These are phyloP conservation scores for Mycena polygramma DNA, from an alignment of 768 basidiomycete genomes.

Conservation along the genomic window DNA sequence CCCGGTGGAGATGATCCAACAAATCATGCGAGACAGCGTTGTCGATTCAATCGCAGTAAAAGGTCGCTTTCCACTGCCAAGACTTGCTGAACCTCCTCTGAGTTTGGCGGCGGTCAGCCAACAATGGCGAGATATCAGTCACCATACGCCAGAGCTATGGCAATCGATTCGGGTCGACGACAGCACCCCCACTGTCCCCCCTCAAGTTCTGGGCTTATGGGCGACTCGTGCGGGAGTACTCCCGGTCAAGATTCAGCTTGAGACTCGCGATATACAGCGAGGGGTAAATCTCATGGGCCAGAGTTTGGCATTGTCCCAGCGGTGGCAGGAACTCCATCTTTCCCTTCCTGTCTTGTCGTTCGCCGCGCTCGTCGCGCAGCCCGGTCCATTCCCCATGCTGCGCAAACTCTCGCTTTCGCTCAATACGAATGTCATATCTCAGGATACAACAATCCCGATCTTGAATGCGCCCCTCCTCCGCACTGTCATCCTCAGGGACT, in stretches of 20 bases:
- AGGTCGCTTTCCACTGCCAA: background rate
- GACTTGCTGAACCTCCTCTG: background rate
- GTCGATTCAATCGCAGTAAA: background rate
- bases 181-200: background rate
- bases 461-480: background rate
- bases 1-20: background rate
- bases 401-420: background rate
- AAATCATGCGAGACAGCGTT: background rate
- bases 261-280: background rate
- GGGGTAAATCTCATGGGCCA: background rate
- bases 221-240: background rate
- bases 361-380: background rate
- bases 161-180: background rate
- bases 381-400: constrained; percentile 9
- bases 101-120: background rate
- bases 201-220: background rate
- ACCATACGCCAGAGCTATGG: constrained; percentile 15
- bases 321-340: constrained; percentile 8
- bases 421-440: too few species aligned
- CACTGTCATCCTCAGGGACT: background rate
- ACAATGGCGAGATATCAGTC: background rate
- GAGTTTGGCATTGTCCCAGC: background rate
- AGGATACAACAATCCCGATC: background rate
- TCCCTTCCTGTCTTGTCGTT: background rate
- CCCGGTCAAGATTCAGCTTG: background rate